Percentiles rank a stretch among this genome's conserved stretches.
phyloP scores from a whole-genome alignment of 768 basidiomycete genomes.

The Calocybe indica region DNA sequence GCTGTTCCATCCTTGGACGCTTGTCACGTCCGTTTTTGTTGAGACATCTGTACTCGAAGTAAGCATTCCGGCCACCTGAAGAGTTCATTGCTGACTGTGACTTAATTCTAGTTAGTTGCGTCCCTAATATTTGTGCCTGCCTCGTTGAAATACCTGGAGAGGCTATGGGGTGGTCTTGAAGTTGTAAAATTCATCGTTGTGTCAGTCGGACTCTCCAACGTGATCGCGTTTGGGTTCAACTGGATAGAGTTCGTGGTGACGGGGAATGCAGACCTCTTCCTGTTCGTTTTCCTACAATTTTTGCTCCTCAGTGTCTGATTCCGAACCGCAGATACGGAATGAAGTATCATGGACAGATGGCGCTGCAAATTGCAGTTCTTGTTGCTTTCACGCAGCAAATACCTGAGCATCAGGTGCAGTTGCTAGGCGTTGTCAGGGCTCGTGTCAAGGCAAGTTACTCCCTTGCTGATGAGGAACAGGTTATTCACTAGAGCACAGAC shows the following conservation, averaged over 20 bases:
- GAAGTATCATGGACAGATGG: constrained; percentile 90
- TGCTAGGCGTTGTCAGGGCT: constrained; percentile 77
- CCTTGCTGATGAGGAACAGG: neutral
- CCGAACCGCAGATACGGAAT: constrained; percentile 63
- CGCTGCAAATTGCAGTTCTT: constrained; percentile 80
- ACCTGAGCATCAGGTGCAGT: constrained; percentile 95
- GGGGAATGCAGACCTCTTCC: constrained; percentile 66
- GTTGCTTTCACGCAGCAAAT: constrained; percentile 98
- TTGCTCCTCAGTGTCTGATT: constrained; percentile 4
- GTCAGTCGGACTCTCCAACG: constrained; percentile 74
- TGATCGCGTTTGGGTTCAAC: constrained; percentile 84
- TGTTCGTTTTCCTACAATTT: constrained; percentile 42
- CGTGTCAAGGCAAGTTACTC: constrained; percentile 76
- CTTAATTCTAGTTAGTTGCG: constrained; percentile 55
- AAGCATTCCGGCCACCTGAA: constrained; percentile 19
- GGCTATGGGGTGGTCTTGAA: constrained; percentile 89
- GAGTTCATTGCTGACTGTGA: neutral
- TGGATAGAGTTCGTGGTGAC: constrained; percentile 79
- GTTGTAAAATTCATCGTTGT: constrained; percentile 80
- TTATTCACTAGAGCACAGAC: constrained; percentile 40
- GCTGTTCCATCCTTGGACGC: constrained; percentile 88
- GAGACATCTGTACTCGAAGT: constrained; percentile 86
- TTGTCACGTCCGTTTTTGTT: constrained; percentile 83
- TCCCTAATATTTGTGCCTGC: constrained; percentile 76
- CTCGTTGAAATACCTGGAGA: constrained; percentile 84